Evolutionary conservation across 257 asterid genomes (phyloP).

Genomic region (Thymus quinquecostatus): DNA sequence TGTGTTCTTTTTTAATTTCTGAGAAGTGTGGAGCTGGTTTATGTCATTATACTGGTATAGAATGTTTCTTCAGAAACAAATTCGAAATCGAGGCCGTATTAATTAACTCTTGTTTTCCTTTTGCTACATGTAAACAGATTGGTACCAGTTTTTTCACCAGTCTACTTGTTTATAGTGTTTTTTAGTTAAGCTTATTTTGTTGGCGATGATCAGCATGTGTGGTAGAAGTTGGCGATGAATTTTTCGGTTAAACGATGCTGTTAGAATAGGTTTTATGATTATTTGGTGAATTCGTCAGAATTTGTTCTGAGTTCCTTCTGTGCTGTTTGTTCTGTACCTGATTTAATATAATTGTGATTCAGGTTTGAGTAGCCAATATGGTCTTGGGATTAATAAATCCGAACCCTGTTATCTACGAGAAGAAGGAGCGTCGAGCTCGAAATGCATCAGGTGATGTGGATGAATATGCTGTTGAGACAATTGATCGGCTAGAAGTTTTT

Average conservation of each 20-base stretch:
- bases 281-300: constrained; percentile 1
- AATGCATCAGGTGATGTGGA: constrained; percentile 49
- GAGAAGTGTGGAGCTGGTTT: too few species aligned
- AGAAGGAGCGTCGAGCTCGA: constrained; percentile 78
- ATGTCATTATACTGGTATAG: too few species aligned
- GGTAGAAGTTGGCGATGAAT: background rate
- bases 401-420: constrained; percentile 76
- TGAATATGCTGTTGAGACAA: constrained; percentile 64
- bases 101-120: too few species aligned
- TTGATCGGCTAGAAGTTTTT: constrained; percentile 80
- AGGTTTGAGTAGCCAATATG: too few species aligned
- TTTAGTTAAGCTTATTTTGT: too few species aligned
- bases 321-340: constrained; percentile 19
- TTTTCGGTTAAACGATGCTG: constrained; percentile 1
- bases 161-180: too few species aligned
- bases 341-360: background rate
- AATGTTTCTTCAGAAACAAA: too few species aligned
- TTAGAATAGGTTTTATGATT: background rate
- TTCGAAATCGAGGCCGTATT: too few species aligned
- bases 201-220: background rate
- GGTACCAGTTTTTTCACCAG: too few species aligned
- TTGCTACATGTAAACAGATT: too few species aligned
- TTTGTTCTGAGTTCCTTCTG: too few species aligned
- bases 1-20: too few species aligned
- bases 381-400: constrained; percentile 68